Evolutionary conservation across 805 yeast species (phyloP).

Genomic region (Nakazawaea pomicola): DNA sequence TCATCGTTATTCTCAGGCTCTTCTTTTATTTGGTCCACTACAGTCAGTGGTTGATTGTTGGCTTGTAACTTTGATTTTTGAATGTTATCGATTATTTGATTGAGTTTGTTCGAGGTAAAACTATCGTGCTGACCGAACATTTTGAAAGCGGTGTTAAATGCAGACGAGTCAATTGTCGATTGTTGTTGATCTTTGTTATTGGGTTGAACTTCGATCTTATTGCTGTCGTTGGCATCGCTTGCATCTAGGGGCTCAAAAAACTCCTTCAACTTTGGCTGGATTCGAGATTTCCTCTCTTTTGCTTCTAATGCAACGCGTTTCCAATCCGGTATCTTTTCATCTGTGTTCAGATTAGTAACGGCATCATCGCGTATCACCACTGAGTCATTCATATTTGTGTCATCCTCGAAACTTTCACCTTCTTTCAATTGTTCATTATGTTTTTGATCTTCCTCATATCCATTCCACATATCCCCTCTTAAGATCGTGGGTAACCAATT

Average conservation of each 20-base stretch:
- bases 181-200: constrained; percentile 6
- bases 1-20: neutral
- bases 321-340: constrained; percentile 9
- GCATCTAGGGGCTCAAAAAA: constrained; percentile 9
- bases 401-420: neutral
- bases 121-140: constrained; percentile 12
- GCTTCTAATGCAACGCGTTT: constrained; percentile 6
- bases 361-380: constrained; percentile 9
- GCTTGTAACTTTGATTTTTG: neutral
- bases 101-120: constrained; percentile 10
- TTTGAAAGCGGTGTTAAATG: constrained; percentile 12
- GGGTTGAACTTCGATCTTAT: neutral
- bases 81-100: constrained; percentile 10
- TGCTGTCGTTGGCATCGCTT: no score
- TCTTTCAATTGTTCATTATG: no score
- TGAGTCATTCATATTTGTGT: constrained; percentile 6
- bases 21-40: neutral
- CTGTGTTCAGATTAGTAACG: neutral
- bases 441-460: no score
- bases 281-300: neutral
- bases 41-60: neutral
- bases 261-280: constrained; percentile 11
- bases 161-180: constrained; percentile 11
- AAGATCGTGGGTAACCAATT: constrained; percentile 9
- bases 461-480: no score